phyloP scores from a whole-genome alignment of 345 rosid species.

The Erodium maritimum region DNA sequence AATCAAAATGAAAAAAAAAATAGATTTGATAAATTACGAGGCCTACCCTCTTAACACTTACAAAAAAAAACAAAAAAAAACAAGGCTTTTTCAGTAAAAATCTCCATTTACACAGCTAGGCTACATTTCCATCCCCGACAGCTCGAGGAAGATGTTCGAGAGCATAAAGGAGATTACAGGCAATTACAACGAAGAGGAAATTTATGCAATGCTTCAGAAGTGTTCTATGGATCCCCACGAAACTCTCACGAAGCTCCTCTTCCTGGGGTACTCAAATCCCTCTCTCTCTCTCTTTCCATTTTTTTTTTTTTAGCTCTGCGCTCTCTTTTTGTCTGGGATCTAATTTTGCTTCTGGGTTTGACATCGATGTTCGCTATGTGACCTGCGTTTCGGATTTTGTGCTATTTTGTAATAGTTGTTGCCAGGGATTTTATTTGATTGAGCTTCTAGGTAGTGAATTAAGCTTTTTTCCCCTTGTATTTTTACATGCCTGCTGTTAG shows the following conservation, averaged over 20 bases:
- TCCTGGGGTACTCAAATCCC: slow-evolving; percentile 49
- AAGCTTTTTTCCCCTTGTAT: too few species aligned
- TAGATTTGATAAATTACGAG: too few species aligned
- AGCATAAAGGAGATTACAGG: slow-evolving; percentile 64
- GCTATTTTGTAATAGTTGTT: too few species aligned
- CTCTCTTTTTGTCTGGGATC: slow-evolving; percentile 2
- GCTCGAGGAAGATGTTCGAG: slow-evolving; percentile 55
- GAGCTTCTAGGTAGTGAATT: slow-evolving; percentile 12
- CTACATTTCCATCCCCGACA: slow-evolving; percentile 54
- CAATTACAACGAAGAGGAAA: slow-evolving; percentile 81
- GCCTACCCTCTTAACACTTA: too few species aligned
- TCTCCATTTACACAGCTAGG: too few species aligned
- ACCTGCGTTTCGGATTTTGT: slow-evolving; percentile 5
- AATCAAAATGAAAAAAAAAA: too few species aligned
- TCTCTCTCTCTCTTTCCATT: slow-evolving; percentile 11
- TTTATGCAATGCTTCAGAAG: slow-evolving; percentile 80
- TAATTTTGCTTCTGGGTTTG: neutral
- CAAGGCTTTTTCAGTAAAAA: too few species aligned
- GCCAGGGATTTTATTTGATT: slow-evolving; percentile 12
- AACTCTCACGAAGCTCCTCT: slow-evolving; percentile 55
- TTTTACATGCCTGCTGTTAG: neutral
- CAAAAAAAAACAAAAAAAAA: too few species aligned
- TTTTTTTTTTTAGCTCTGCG: neutral
- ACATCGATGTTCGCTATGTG: slow-evolving; percentile 5
- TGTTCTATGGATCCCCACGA: slow-evolving; percentile 94